A percentile compares a stretch with the other conserved stretches of the same genome.
Conservation (phyloP, 2,329 filamentous ascomycete species). For the Monilinia polystroma region DNA sequence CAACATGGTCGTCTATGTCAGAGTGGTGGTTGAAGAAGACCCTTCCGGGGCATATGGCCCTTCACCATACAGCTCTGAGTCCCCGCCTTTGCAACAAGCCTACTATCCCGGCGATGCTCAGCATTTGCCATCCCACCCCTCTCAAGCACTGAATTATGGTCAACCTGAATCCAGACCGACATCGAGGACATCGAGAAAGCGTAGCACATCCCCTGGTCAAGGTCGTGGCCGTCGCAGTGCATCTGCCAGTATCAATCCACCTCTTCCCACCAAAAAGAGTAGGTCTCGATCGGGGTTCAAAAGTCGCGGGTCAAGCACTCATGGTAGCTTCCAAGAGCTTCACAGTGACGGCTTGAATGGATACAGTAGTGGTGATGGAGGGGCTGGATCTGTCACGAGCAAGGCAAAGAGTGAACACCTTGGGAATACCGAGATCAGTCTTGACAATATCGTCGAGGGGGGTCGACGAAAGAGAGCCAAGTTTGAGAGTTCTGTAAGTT, state of each 20-base stretch:
- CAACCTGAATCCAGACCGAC: constrained; percentile 65
- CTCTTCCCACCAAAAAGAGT: constrained; percentile 57
- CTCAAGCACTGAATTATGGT: constrained; percentile 52
- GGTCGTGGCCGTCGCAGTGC: constrained; percentile 72
- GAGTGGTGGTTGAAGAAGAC: constrained; percentile 71
- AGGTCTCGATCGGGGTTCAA: constrained; percentile 66
- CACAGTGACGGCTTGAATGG: constrained; percentile 66
- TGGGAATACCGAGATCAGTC: constrained; percentile 93
- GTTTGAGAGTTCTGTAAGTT: constrained; percentile 92
- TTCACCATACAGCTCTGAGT: constrained; percentile 52
- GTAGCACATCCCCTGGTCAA: constrained; percentile 73
- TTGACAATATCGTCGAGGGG: constrained; percentile 97
- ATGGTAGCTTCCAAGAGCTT: constrained; percentile 55
- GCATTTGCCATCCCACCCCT: constrained; percentile 55
- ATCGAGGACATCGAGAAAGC: constrained; percentile 69
- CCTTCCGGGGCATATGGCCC: constrained; percentile 51
- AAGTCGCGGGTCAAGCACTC: constrained; percentile 59
- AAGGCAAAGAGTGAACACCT: constrained; percentile 79
- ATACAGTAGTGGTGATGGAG: constrained; percentile 86
- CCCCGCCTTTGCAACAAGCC: constrained; percentile 52
- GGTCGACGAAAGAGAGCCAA: constrained; percentile 93
- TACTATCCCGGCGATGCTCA: constrained; percentile 61
- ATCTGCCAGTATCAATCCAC: constrained; percentile 59
- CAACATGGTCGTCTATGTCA: constrained; percentile 90
- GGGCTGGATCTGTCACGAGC: constrained; percentile 71